Evolutionary conservation across 2,329 filamentous ascomycete species (phyloP).

Genomic region (Stachybotrys chlorohalonatus): DNA sequence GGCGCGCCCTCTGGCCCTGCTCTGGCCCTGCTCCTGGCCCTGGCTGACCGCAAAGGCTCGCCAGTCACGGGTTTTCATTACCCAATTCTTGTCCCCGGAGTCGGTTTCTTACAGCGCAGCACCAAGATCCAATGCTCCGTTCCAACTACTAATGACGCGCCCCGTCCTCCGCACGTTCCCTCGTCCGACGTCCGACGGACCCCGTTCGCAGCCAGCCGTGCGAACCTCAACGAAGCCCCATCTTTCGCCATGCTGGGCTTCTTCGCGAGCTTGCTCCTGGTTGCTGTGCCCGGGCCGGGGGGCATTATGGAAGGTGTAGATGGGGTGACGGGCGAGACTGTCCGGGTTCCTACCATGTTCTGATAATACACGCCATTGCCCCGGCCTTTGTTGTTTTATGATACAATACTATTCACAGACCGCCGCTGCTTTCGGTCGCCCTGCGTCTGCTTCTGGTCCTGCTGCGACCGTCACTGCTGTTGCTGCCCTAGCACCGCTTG

Average conservation of each 20-base stretch:
- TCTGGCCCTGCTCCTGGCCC: background rate
- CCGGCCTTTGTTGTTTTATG: no score
- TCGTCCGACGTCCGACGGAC: background rate
- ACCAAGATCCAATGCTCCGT: background rate
- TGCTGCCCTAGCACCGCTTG: no score
- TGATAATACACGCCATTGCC: no score
- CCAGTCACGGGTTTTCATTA: conserved; percentile 39
- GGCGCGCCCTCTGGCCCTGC: background rate
- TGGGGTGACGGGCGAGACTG: background rate
- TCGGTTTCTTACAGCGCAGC: no score
- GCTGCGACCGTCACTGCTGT: no score
- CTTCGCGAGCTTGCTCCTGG: background rate
- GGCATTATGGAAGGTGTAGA: background rate
- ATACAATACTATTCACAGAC: no score
- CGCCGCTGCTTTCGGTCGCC: no score
- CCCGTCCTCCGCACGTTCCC: conserved; percentile 8
- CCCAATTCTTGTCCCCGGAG: conserved; percentile 24
- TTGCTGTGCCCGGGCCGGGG: background rate
- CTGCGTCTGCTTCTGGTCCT: no score
- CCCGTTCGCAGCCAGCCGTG: background rate
- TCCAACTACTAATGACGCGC: conserved; percentile 19
- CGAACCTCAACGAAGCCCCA: background rate
- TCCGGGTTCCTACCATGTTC: no score
- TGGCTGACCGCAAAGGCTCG: conserved; percentile 12
- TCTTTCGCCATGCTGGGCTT: background rate